Percentiles rank a stretch among this genome's conserved stretches.
Evolutionary conservation across 257 asterid genomes (phyloP).

Genomic region (Penstemon newberryi): DNA sequence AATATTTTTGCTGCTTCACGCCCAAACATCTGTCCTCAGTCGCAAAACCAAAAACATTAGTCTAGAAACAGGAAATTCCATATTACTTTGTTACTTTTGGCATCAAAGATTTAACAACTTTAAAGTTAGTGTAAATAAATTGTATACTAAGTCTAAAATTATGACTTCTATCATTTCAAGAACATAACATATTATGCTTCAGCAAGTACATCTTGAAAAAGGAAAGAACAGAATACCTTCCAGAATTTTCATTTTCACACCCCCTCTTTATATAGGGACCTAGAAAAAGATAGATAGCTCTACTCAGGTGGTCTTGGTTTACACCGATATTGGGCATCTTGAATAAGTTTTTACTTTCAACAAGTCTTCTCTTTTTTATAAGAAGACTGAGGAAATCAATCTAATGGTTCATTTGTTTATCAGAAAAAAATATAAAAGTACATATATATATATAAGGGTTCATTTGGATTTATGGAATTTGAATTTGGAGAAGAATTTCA

Average conservation of each 20-base stretch:
- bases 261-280: neutral
- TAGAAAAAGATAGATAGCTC: neutral
- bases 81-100: constrained; percentile 9
- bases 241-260: neutral
- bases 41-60: constrained; percentile 23
- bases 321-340: neutral
- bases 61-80: neutral
- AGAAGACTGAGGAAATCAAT: neutral
- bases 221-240: neutral
- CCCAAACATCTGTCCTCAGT: constrained; percentile 69
- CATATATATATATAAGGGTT: too few species aligned
- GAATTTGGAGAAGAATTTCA: too few species aligned
- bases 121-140: neutral
- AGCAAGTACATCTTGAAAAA: neutral
- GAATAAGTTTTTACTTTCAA: neutral
- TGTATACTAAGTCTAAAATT: neutral
- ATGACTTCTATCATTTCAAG: neutral
- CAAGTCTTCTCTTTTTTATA: neutral
- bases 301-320: neutral
- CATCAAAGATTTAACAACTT: neutral
- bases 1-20: constrained; percentile 72
- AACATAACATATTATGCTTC: neutral
- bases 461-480: too few species aligned
- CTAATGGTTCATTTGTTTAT: too few species aligned
- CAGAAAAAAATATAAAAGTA: too few species aligned